Conservation (phyloP, 2,329 filamentous ascomycete genomes). For the Fusarium buharicum region DNA sequence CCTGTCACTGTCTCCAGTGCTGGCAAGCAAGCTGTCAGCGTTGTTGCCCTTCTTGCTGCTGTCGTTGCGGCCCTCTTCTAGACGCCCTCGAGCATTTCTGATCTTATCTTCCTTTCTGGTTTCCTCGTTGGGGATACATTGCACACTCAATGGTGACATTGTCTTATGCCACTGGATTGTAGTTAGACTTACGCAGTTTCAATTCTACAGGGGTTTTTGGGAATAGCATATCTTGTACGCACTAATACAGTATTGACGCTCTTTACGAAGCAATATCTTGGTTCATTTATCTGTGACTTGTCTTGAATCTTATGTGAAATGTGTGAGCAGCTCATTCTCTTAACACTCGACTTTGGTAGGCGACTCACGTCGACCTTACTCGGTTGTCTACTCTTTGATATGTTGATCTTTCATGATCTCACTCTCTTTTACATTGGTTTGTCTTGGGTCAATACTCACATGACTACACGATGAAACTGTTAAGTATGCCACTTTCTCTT, state of each 20-base stretch:
- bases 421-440: no score
- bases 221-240: constrained; percentile 20
- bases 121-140: constrained; percentile 18
- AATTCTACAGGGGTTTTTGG: constrained; percentile 24
- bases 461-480: no score
- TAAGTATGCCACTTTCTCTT: no score
- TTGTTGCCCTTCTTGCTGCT: constrained; percentile 33
- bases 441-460: no score
- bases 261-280: neutral
- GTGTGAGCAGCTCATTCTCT: neutral
- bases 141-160: constrained; percentile 12
- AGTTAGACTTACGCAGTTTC: constrained; percentile 25
- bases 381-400: no score
- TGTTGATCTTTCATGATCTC: no score
- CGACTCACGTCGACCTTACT: no score
- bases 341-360: neutral
- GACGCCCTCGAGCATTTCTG: neutral
- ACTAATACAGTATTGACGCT: constrained; percentile 12
- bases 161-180: constrained; percentile 26
- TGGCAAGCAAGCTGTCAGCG: constrained; percentile 38
- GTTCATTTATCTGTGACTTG: neutral
- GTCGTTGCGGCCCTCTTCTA: constrained; percentile 35
- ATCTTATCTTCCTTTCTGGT: constrained; percentile 15
- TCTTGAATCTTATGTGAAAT: neutral
- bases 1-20: constrained; percentile 34